Evolutionary conservation across 2,329 filamentous ascomycete genomes (phyloP).

Genomic region (Epichloe elymi): DNA sequence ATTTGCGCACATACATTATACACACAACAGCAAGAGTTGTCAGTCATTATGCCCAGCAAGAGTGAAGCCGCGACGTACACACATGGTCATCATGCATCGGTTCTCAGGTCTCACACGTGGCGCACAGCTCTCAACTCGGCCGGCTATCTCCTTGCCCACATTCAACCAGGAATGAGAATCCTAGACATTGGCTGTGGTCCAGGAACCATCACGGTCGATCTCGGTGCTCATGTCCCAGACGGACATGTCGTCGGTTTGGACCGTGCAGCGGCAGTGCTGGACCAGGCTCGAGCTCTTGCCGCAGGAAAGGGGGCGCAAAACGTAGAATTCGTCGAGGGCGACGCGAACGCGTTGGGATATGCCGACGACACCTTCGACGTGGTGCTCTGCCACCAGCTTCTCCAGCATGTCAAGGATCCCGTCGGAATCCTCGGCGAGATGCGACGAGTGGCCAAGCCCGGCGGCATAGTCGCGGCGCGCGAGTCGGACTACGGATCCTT

Average conservation of each 20-base stretch:
- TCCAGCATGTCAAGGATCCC: constrained; percentile 25
- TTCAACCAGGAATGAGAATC: constrained; percentile 24
- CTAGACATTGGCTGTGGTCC: constrained; percentile 37
- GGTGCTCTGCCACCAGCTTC: constrained; percentile 24
- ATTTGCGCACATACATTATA: no score
- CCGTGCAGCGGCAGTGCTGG: constrained; percentile 18
- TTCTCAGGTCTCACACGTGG: constrained; percentile 23
- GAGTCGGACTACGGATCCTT: constrained; percentile 11
- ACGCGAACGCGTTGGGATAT: constrained; percentile 19
- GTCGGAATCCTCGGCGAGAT: constrained; percentile 24
- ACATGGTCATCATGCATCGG: constrained; percentile 26
- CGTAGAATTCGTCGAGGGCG: constrained; percentile 20
- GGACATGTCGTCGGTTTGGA: constrained; percentile 28
- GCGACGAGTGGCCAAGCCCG: constrained; percentile 25
- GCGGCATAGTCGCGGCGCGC: constrained; percentile 25
- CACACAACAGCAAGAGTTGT: no score
- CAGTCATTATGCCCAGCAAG: neutral
- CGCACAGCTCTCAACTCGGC: constrained; percentile 31
- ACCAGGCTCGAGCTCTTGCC: constrained; percentile 16
- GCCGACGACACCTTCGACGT: constrained; percentile 26
- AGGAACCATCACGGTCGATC: constrained; percentile 31
- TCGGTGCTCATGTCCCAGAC: constrained; percentile 22
- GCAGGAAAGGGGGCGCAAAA: constrained; percentile 17
- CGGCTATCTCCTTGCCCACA: constrained; percentile 26
- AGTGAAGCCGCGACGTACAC: constrained; percentile 17